Percentiles rank a stretch among this genome's conserved stretches.
phyloP scores from a whole-genome alignment of 2,329 filamentous ascomycete species.

The Verticillium nonalfalfae region DNA sequence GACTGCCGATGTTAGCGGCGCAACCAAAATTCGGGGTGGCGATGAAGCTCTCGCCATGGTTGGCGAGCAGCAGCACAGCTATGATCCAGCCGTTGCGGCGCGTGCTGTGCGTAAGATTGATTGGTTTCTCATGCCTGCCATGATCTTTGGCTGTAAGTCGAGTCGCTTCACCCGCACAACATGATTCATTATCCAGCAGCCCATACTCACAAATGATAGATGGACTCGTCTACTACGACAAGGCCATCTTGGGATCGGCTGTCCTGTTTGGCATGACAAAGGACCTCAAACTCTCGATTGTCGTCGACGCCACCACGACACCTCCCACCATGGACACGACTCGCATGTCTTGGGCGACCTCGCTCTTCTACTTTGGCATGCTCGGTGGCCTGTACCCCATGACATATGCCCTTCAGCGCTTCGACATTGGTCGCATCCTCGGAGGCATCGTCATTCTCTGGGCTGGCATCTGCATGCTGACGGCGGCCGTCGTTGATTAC shows the following conservation, averaged over 20 bases:
- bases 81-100: slow-evolving; percentile 48
- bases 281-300: slow-evolving; percentile 55
- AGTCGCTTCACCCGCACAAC: too few species aligned
- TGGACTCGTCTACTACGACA: slow-evolving; percentile 37
- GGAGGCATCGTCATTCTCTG: slow-evolving; percentile 59
- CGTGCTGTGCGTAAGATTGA: slow-evolving; percentile 62
- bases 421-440: slow-evolving; percentile 58
- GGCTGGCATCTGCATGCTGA: slow-evolving; percentile 61
- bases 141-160: slow-evolving; percentile 44
- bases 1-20: neutral
- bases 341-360: slow-evolving; percentile 70
- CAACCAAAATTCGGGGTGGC: neutral
- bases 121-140: slow-evolving; percentile 59
- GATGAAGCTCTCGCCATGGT: slow-evolving; percentile 55
- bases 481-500: slow-evolving; percentile 58
- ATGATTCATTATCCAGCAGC: too few species aligned
- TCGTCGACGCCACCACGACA: slow-evolving; percentile 25
- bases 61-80: slow-evolving; percentile 44
- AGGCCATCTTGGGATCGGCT: slow-evolving; percentile 68
- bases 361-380: slow-evolving; percentile 77
- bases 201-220: slow-evolving; percentile 15
- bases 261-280: slow-evolving; percentile 70
- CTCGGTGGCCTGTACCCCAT: slow-evolving; percentile 68
- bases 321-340: slow-evolving; percentile 58
- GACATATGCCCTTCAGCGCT: slow-evolving; percentile 63